Evolutionary conservation across 2,329 filamentous ascomycete genomes (phyloP), one percentile per base, ranked within the genome.

Genomic region (Hypoxylon rubiginosum): DNA sequence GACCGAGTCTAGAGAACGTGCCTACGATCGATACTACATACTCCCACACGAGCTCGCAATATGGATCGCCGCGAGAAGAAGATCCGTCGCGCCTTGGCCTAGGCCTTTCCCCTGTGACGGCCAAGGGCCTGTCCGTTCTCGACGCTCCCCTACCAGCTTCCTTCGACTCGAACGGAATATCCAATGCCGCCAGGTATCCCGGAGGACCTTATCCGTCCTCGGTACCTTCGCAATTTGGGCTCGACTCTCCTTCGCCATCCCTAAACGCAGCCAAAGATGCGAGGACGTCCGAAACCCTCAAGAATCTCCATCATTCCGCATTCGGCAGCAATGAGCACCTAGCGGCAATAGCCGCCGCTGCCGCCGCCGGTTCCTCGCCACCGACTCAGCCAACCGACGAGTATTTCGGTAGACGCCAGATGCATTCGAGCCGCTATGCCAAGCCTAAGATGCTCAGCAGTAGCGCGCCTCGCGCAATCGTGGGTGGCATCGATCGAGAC

Each of bases 101-200:
- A 41, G 92, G 92, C 24, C 86, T 96, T 56, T 97, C 94, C 13
- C 93, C 94, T 0, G 86, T 86, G 53, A 88, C 88, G 72, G 88
- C 88, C 57, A 90, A 88, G 72, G 88, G 86, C 2, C 79, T 97
- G n/a, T 96, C 92, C n/a, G 92, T 97, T 13, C 86, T 97, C 68
- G 95, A 98, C 81, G 96, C 94, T 2, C 94, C 93, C 15, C 86
- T 98, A 8, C 96, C 96, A 1, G 93, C 94, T 8, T 98, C 95
- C 0, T 97, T 98, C 78, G 96, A 98, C 79, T 97, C 94, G 73
- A 96, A 97, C 75, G 95, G 94, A 53, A 92, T 97, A 57, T 97
- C 94, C 10, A 92, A 95, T 77, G 94, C 93, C 67, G 94, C 95
- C 17, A 89, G 93, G 64, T 94, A 94, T 77, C 84, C 84, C 17